phyloP scores from a whole-genome alignment of 2,329 filamentous ascomycete genomes.

The Diplodia seriata region DNA sequence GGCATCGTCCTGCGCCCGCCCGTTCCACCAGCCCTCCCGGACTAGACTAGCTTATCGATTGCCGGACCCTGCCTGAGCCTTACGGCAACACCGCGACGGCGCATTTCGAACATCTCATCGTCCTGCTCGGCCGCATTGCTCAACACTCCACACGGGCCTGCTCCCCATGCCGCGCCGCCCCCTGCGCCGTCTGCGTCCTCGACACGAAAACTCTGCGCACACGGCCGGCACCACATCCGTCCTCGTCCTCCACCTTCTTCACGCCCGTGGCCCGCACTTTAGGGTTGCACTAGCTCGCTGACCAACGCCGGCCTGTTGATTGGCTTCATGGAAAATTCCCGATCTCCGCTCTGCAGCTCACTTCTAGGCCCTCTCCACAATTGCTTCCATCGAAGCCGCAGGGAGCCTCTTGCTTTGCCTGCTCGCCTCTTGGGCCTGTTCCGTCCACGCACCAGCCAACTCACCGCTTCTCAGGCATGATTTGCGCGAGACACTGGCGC shows the following conservation, averaged over 20 bases:
- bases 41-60: not conserved
- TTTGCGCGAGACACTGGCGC: constrained; percentile 3
- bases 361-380: constrained; percentile 28
- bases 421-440: not conserved
- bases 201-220: not conserved
- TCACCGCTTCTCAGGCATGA: constrained; percentile 19
- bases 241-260: not conserved
- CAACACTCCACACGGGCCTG: constrained; percentile 8
- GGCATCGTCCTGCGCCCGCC: too few relatives aligned
- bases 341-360: constrained; percentile 19
- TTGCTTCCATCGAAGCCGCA: not conserved
- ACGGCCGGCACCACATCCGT: not conserved
- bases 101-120: not conserved
- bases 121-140: constrained; percentile 9
- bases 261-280: not conserved
- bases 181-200: not conserved
- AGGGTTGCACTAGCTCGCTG: not conserved
- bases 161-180: not conserved
- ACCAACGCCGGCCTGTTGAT: constrained; percentile 20
- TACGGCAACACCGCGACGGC: not conserved
- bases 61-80: not conserved
- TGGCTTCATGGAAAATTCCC: constrained; percentile 2
- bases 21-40: not conserved
- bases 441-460: constrained; percentile 4
- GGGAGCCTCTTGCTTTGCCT: not conserved